Evolutionary conservation across 2,329 filamentous ascomycete genomes (phyloP), one percentile per base, ranked within the genome.

Genomic region (Exserohilum rostratum): DNA sequence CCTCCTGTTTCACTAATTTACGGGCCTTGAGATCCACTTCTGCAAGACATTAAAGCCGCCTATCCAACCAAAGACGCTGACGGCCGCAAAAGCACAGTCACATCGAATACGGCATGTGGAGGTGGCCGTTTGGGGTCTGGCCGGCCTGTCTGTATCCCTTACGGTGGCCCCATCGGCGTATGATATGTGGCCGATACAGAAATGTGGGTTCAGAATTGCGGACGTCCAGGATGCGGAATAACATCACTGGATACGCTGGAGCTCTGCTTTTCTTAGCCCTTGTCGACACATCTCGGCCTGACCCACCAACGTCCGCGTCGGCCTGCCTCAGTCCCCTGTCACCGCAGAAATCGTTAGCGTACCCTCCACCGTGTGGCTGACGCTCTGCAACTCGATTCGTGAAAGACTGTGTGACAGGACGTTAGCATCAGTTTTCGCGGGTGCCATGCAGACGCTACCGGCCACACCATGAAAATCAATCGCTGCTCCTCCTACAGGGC

Each of bases 291-390:
- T 53, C 53, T 55, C 55, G 60, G 53, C 58, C 58, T 51, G 49
- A 68, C 55, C 62, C 58, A 64, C 51, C 61, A 71, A 71, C 66
- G 64, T 67, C 65, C 70, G 68, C 65, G 59, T 70, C 64, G 48
- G 64, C 60, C 67, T 62, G 67, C 65, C 53, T 55, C 39, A 29
- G 25, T 51, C 46, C 62, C 62, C 53, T 64, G 64, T 65, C 58
- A 54, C 25, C 44, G 46, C 60, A 34, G 48, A 58, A 45, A 54
- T 55, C 58, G 53, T 50, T 64, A 65, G 58, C 60, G 61, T 45
- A 44, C 33, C 48, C 60, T 57, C 57, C 60, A 61, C 60, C 49
- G 43, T 45, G 52, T 66, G 62, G 63, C 61, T 64, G 54, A 58
- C 49, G 46, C 43, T 53, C 50, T 46, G 52, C 25, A 57, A 56